These are phyloP conservation scores for Ballota nigra DNA, from an alignment of 257 asterid species.

Conservation along the genomic window DNA sequence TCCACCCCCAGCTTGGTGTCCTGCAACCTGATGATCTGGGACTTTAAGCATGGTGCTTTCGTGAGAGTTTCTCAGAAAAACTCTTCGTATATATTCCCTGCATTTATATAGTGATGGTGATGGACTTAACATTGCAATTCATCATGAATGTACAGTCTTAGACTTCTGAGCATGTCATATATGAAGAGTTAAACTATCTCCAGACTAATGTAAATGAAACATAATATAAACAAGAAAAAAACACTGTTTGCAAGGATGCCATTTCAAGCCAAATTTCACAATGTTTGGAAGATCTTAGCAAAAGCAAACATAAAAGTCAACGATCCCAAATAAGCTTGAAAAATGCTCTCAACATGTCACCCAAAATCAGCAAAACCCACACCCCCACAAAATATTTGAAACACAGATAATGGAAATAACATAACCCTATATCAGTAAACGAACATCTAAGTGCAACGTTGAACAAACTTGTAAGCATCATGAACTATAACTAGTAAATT, in stretches of 20 bases:
- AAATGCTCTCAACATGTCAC: neutral
- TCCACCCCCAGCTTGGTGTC: slow-evolving; percentile 70
- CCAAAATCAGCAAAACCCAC: neutral
- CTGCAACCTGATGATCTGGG: slow-evolving; percentile 94
- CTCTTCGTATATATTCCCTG: neutral
- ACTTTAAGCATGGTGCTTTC: slow-evolving; percentile 59
- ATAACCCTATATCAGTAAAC: too few species aligned
- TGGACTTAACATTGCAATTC: neutral
- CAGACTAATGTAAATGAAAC: neutral
- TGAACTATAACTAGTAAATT: neutral
- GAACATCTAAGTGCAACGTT: neutral
- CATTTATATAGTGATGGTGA: slow-evolving; percentile 13
- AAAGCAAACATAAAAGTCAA: neutral
- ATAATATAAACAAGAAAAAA: neutral
- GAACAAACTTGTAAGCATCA: too few species aligned
- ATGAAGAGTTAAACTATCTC: neutral
- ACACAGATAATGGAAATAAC: neutral
- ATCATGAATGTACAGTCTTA: neutral
- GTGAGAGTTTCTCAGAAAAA: neutral
- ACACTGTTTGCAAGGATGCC: neutral
- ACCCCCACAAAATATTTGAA: neutral
- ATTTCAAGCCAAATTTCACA: neutral
- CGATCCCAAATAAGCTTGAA: neutral
- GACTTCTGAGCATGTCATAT: neutral
- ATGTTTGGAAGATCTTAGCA: neutral